Percentiles rank a stretch among this genome's conserved stretches.
Evolutionary conservation across 352 stramenopile genomes (phyloP).

Genomic region (Hyaloperonospora brassicae): DNA sequence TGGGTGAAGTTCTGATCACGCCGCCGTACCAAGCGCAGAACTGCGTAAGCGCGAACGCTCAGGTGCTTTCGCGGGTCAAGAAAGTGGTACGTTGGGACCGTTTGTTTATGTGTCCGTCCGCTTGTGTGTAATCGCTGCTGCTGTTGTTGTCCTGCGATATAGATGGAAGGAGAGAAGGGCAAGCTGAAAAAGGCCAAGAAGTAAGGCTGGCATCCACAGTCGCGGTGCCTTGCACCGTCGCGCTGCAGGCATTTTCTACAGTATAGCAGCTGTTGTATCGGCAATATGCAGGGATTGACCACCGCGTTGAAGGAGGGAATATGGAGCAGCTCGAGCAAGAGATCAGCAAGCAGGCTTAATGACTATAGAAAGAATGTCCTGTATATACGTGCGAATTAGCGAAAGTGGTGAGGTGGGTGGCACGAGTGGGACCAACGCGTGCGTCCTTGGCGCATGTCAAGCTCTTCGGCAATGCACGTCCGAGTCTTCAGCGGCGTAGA

Average conservation of each 20-base stretch:
- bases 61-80: slow-evolving; percentile 72
- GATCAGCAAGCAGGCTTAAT: not conserved
- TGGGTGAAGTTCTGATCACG: slow-evolving; percentile 80
- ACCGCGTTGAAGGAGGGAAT: slow-evolving; percentile 6
- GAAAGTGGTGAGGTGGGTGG: too few relatives aligned
- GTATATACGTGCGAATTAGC: slow-evolving; percentile 6
- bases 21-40: slow-evolving; percentile 75
- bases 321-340: slow-evolving; percentile 7
- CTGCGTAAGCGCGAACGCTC: slow-evolving; percentile 63
- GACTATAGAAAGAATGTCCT: slow-evolving; percentile 14
- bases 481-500: too few relatives aligned
- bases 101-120: not conserved
- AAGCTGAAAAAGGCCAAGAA: slow-evolving; percentile 63
- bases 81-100: slow-evolving; percentile 64
- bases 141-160: slow-evolving; percentile 3
- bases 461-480: too few relatives aligned
- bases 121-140: not conserved
- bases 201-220: slow-evolving; percentile 9
- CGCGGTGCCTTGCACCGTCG: slow-evolving; percentile 6
- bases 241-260: slow-evolving; percentile 2
- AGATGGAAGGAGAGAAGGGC: slow-evolving; percentile 69
- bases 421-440: too few relatives aligned
- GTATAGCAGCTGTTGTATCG: too few relatives aligned
- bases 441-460: too few relatives aligned
- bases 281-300: slow-evolving; percentile 16